Base-by-base conservation (phyloP, 2,329 filamentous ascomycete genomes). In the Epichloe hybrida region DNA sequence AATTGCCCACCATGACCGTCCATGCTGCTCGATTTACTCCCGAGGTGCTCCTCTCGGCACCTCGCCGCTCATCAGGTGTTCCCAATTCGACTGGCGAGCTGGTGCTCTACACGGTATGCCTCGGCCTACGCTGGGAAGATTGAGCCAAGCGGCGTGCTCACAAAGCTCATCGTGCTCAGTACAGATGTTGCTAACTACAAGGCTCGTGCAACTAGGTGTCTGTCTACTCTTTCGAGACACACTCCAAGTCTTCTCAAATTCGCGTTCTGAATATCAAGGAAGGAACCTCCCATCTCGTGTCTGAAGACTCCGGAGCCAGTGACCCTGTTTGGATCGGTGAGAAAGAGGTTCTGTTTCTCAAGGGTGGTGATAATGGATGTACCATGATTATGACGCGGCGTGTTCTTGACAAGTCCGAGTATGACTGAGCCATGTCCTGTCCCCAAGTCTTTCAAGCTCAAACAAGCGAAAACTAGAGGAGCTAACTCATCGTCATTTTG, bases 291-390 rank as follows among this genome's bases (percentile, higher is more conserved):
- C 78, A 73, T 4, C 66, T 82, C 12, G 71, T 95, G 11, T 83
- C 80, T 45, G 76, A 84, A 49, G 79, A 86, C 55, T 62, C 74
- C 27, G 73, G 75, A 51, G 81, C 82, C 48, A 81, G 77, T 51
- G 86, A 91, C 62, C 80, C 88, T 9, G 76, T 79, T 45, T 95
- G 89, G 89, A 70, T 95, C 35, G 77, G 80, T 38, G 79, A 86
- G 41, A 75, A 77, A 37, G 80, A 81, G 59, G 77, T 77, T 49
- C 64, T 79, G 42, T 66, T 75, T 72, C 61, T 84, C 72, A 73
- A 73, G 61, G 66, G 64, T 49, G 65, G 65, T 13, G 71, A 76
- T 15, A 71, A 73, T 53, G 73, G 72, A 7, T 64, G 62, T 36
- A 76, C 76, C 3, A 66, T 62, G 34, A 65, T 81, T 3, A 61